Percentiles rank a stretch among this genome's conserved stretches.
Evolutionary conservation across 2,329 filamentous ascomycete species (phyloP).

Genomic region (Venturia effusa): DNA sequence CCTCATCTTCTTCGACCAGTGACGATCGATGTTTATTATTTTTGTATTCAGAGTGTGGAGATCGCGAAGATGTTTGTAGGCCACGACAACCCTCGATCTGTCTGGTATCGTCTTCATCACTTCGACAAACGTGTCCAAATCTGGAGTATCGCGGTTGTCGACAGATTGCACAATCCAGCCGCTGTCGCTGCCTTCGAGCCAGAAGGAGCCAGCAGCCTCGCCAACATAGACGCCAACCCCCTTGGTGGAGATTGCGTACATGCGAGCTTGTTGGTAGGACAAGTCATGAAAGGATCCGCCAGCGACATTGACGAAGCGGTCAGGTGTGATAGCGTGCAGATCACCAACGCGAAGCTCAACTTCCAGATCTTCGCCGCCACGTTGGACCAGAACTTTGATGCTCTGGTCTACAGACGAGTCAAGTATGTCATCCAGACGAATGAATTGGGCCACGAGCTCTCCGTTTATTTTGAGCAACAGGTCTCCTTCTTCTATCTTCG

Average conservation of each 20-base stretch:
- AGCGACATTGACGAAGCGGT: slow-evolving; percentile 88
- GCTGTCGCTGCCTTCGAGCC: slow-evolving; percentile 79
- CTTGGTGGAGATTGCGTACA: slow-evolving; percentile 85
- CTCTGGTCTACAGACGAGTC: slow-evolving; percentile 73
- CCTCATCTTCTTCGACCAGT: slow-evolving; percentile 94
- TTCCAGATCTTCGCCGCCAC: slow-evolving; percentile 78
- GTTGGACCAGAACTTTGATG: slow-evolving; percentile 74
- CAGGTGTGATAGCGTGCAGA: slow-evolving; percentile 87
- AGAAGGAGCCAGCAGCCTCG: slow-evolving; percentile 89
- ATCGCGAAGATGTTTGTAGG: slow-evolving; percentile 90
- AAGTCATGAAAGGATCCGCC: slow-evolving; percentile 92
- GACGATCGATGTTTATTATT: slow-evolving; percentile 84
- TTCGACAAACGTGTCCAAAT: slow-evolving; percentile 79
- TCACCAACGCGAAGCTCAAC: slow-evolving; percentile 79
- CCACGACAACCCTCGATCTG: slow-evolving; percentile 75
- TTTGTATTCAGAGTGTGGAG: slow-evolving; percentile 89
- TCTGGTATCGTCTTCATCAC: slow-evolving; percentile 82
- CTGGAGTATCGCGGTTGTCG: slow-evolving; percentile 81
- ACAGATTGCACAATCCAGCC: slow-evolving; percentile 92
- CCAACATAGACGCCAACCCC: slow-evolving; percentile 76
- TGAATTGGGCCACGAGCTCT: slow-evolving; percentile 85
- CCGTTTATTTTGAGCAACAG: slow-evolving; percentile 88
- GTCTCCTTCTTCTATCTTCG: slow-evolving; percentile 87
- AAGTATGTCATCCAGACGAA: slow-evolving; percentile 80
- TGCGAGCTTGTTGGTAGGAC: slow-evolving; percentile 93